phyloP scores from a whole-genome alignment of 768 basidiomycete species.

The Trichaptum fuscoviolaceum region DNA sequence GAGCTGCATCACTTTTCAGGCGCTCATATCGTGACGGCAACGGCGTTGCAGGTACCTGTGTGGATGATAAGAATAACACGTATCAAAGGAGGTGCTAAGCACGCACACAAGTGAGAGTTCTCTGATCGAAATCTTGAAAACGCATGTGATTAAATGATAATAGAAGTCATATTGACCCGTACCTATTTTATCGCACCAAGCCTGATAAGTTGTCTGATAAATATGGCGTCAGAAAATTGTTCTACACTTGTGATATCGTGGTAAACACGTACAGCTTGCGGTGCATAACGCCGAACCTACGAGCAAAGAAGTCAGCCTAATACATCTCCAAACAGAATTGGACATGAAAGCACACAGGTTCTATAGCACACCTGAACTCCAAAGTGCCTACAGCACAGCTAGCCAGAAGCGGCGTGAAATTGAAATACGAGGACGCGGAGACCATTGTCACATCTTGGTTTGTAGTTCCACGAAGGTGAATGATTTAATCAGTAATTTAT shows the following conservation, averaged over 20 bases:
- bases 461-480: background rate
- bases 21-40: background rate
- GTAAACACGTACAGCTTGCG: conserved; percentile 41
- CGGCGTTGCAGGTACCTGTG: conserved; percentile 59
- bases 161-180: conserved; percentile 12
- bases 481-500: background rate
- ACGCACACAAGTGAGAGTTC: conserved; percentile 55
- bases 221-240: background rate
- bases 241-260: background rate
- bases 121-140: conserved; percentile 51
- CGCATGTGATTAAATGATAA: conserved; percentile 9
- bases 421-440: conserved; percentile 65
- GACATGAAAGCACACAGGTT: conserved; percentile 50
- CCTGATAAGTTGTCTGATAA: conserved; percentile 55
- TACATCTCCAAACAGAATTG: conserved; percentile 8
- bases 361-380: conserved; percentile 75
- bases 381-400: conserved; percentile 77
- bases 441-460: conserved; percentile 56
- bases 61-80: background rate
- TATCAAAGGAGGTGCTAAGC: background rate
- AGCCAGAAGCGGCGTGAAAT: conserved; percentile 63
- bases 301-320: conserved; percentile 5
- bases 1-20: background rate
- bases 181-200: conserved; percentile 75
- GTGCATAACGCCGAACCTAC: conserved; percentile 52